These are phyloP conservation scores for Thermomucor indicae-seudaticae DNA, from an alignment of 371 early-diverging fungal genomes.

Conservation along the genomic window DNA sequence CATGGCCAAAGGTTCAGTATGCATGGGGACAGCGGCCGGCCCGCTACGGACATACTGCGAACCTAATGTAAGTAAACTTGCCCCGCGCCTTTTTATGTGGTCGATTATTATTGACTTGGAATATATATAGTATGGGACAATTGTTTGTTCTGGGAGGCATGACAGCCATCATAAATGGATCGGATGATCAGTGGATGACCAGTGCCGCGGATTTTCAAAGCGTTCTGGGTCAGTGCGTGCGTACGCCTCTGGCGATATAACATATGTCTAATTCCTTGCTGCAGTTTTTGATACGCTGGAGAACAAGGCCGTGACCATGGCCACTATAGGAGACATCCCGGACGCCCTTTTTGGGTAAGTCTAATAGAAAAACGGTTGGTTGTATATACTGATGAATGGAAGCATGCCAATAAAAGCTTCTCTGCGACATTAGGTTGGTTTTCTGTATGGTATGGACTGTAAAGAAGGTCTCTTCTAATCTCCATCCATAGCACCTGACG, in stretches of 20 bases:
- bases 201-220: conserved; percentile 30
- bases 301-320: conserved; percentile 30
- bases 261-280: neutral
- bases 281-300: conserved; percentile 29
- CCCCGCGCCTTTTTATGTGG: neutral
- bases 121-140: conserved; percentile 18
- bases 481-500: conserved; percentile 26
- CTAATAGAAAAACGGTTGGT: neutral
- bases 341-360: conserved; percentile 16
- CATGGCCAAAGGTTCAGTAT: conserved; percentile 8
- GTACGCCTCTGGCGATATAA: neutral
- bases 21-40: conserved; percentile 24
- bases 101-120: neutral
- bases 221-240: conserved; percentile 24
- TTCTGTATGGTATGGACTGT: neutral
- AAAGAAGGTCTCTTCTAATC: neutral
- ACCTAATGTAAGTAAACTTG: conserved; percentile 24
- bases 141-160: conserved; percentile 40
- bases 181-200: conserved; percentile 10
- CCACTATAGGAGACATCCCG: conserved; percentile 38
- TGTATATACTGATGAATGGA: no score
- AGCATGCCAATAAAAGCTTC: no score
- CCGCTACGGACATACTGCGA: conserved; percentile 27
- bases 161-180: conserved; percentile 11
- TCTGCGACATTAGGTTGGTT: conserved; percentile 28